phyloP scores from a whole-genome alignment of 202 grass and related monocot genomes.

The Cymbopogon flexuosus region DNA sequence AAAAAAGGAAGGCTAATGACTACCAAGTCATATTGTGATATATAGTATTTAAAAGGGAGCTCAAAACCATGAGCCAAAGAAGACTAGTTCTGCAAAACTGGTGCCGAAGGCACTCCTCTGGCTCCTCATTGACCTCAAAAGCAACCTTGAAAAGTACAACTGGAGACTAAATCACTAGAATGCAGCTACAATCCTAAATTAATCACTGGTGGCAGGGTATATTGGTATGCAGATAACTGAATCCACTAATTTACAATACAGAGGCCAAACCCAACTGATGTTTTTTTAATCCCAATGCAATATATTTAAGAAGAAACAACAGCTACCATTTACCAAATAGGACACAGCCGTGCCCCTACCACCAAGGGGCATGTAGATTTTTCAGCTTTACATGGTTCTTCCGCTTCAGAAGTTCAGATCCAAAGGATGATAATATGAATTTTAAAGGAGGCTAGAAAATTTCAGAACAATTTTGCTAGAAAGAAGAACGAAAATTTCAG shows the following conservation, averaged over 20 bases:
- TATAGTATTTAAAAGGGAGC: constrained; percentile 12
- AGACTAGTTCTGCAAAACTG: constrained; percentile 9
- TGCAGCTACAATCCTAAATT: constrained; percentile 21
- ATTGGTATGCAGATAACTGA: constrained; percentile 9
- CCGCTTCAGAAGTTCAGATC: background rate
- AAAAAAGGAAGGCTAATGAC: background rate
- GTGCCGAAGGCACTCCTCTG: background rate
- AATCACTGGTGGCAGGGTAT: constrained; percentile 1
- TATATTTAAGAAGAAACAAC: background rate
- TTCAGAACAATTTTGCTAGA: background rate
- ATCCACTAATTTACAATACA: constrained; percentile 6
- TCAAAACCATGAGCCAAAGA: constrained; percentile 8
- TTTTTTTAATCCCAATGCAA: background rate
- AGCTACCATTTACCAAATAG: background rate
- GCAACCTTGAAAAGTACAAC: constrained; percentile 33
- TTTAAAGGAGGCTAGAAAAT: background rate
- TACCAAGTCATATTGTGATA: background rate
- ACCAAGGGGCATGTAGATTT: background rate
- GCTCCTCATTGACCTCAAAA: constrained; percentile 25
- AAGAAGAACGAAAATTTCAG: background rate
- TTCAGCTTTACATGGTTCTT: background rate
- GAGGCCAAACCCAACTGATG: constrained; percentile 7
- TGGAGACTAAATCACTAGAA: constrained; percentile 8
- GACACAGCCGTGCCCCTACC: background rate
- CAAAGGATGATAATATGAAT: background rate